Evolutionary conservation across 306 rosid genomes (phyloP).

Genomic region (Prunus dulcis): DNA sequence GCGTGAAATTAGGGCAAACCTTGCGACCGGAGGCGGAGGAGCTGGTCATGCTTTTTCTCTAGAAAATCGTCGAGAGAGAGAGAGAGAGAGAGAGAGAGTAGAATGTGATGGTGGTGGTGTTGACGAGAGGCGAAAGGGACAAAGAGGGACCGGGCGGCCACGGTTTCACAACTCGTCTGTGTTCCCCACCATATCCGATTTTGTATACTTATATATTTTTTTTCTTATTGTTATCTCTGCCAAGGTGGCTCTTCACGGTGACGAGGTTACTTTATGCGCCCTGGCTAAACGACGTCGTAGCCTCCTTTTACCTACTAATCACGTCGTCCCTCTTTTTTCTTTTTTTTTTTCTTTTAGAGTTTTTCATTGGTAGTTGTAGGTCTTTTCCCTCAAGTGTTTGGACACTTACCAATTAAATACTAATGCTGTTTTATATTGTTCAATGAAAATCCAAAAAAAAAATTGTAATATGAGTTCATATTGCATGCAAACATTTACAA

Average conservation of each 20-base stretch:
- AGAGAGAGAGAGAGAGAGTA: slow-evolving; percentile 2
- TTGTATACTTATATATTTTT: not conserved
- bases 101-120: slow-evolving; percentile 20
- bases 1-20: slow-evolving; percentile 41
- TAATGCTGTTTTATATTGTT: no score
- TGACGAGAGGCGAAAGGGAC: slow-evolving; percentile 45
- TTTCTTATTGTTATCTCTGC: not conserved
- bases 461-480: no score
- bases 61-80: slow-evolving; percentile 23
- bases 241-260: not conserved
- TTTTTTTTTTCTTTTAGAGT: not conserved
- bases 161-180: slow-evolving; percentile 30
- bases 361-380: not conserved
- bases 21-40: slow-evolving; percentile 87
- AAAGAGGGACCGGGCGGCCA: slow-evolving; percentile 30
- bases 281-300: not conserved
- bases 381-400: not conserved
- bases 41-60: slow-evolving; percentile 69
- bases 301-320: not conserved
- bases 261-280: not conserved
- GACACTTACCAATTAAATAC: not conserved
- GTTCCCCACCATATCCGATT: slow-evolving; percentile 20
- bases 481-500: no score
- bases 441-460: no score
- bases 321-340: not conserved